Evolutionary conservation across 2,329 filamentous ascomycete genomes (phyloP).

Genomic region (Xylariales sp.): DNA sequence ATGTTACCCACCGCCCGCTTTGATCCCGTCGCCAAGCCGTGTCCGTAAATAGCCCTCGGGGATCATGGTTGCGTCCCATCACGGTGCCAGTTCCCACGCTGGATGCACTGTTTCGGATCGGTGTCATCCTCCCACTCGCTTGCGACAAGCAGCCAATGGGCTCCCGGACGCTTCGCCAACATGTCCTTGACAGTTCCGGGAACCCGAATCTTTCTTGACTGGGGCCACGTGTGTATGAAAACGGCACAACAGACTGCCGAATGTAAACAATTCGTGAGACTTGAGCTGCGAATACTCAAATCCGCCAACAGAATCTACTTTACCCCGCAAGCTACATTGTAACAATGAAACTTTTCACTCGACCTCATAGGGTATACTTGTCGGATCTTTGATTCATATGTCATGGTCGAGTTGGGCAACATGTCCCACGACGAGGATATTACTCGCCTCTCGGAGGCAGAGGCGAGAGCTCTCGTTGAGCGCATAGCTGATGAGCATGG

Average conservation of each 20-base stretch:
- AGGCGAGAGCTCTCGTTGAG: constrained; percentile 11
- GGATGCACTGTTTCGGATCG: constrained; percentile 17
- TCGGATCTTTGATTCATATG: background rate
- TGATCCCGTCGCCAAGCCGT: background rate
- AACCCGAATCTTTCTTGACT: constrained; percentile 5
- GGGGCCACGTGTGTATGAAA: constrained; percentile 18
- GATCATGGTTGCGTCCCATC: constrained; percentile 4
- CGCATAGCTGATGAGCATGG: constrained; percentile 15
- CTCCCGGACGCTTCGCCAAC: background rate
- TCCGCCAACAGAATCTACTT: background rate
- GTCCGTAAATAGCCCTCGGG: constrained; percentile 3
- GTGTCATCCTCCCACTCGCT: constrained; percentile 8
- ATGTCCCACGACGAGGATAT: constrained; percentile 1
- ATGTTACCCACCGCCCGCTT: constrained; percentile 4
- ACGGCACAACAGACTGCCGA: background rate
- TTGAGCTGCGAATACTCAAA: constrained; percentile 3
- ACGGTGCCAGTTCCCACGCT: constrained; percentile 7
- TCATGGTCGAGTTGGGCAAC: constrained; percentile 9
- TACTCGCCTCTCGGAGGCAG: constrained; percentile 1
- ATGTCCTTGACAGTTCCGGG: constrained; percentile 1
- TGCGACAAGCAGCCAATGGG: background rate
- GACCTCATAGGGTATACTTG: background rate
- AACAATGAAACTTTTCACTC: background rate
- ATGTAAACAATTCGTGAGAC: constrained; percentile 2
- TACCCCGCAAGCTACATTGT: background rate